Evolutionary conservation across 192 early-diverging fungal genomes (phyloP).

Genomic region (Rhizophagus sp.): DNA sequence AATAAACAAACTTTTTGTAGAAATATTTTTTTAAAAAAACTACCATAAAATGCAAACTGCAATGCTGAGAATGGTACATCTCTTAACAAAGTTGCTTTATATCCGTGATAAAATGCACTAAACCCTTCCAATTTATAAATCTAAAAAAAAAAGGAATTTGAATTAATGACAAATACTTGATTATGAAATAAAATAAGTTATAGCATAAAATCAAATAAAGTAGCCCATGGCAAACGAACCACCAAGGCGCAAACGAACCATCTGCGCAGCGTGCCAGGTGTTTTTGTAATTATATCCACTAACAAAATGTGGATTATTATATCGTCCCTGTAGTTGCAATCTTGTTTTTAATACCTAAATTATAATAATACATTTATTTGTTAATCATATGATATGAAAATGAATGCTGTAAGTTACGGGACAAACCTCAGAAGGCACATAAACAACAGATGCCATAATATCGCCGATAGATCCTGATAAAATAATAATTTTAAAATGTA

Average conservation of each 20-base stretch:
- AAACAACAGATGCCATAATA: conserved; percentile 55
- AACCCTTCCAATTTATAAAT: conserved; percentile 67
- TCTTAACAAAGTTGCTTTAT: conserved; percentile 53
- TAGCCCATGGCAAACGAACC: conserved; percentile 14
- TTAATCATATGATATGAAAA: neutral
- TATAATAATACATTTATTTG: neutral
- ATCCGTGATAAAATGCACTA: conserved; percentile 58
- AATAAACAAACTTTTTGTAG: neutral
- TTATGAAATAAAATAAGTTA: neutral
- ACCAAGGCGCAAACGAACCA: conserved; percentile 39
- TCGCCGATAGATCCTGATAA: conserved; percentile 52
- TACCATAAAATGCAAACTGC: conserved; percentile 64
- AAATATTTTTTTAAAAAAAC: neutral
- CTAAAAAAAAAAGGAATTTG: conserved; percentile 8
- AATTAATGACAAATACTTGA: neutral
- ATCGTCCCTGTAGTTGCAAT: conserved; percentile 76
- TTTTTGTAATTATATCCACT: conserved; percentile 74
- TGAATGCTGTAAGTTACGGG: neutral
- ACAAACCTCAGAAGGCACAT: conserved; percentile 60
- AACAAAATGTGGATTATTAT: conserved; percentile 68
- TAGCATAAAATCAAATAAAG: neutral
- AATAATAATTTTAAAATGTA: neutral
- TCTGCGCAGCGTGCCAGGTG: conserved; percentile 58
- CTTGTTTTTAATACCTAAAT: conserved; percentile 62
- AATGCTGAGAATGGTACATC: conserved; percentile 62